Conservation (phyloP, 2,329 filamentous ascomycete species). For the Nothopassalora personata region DNA sequence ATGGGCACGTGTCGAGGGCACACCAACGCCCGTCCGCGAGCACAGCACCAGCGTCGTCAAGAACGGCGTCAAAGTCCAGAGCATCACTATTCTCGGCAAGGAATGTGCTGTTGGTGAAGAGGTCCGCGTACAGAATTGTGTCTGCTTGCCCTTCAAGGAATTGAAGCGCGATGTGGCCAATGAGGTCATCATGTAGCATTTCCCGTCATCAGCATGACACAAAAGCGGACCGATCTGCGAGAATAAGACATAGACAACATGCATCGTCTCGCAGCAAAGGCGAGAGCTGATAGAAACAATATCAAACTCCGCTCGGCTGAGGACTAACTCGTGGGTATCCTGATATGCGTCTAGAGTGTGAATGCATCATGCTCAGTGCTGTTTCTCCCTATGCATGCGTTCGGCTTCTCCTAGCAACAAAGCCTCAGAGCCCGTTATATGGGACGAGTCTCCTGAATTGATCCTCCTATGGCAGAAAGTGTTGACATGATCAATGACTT, state of each 20-base stretch:
- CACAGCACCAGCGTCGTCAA: slow-evolving; percentile 94
- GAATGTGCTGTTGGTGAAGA: slow-evolving; percentile 93
- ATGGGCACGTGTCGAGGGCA: slow-evolving; percentile 97
- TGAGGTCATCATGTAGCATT: slow-evolving; percentile 77
- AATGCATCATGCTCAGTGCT: neutral
- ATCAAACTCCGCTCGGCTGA: neutral
- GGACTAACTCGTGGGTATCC: neutral
- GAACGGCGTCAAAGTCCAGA: slow-evolving; percentile 97
- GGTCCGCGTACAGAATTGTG: slow-evolving; percentile 92
- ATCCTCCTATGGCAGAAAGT: neutral
- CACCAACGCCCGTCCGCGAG: slow-evolving; percentile 77
- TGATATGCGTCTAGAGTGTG: neutral
- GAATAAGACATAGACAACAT: neutral
- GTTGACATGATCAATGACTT: neutral
- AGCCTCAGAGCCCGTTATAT: neutral
- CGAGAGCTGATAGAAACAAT: neutral
- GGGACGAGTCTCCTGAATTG: neutral
- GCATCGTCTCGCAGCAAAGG: neutral
- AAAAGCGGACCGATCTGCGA: neutral
- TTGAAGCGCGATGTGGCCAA: slow-evolving; percentile 88
- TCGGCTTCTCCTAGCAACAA: neutral
- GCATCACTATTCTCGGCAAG: slow-evolving; percentile 94
- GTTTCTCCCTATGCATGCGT: neutral
- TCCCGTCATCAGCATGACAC: neutral
- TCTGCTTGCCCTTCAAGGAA: slow-evolving; percentile 97